Evolutionary conservation across 1,139 yeast species (phyloP), one percentile per base, ranked within the genome.

Genomic region (Candida tetrigidarum): DNA sequence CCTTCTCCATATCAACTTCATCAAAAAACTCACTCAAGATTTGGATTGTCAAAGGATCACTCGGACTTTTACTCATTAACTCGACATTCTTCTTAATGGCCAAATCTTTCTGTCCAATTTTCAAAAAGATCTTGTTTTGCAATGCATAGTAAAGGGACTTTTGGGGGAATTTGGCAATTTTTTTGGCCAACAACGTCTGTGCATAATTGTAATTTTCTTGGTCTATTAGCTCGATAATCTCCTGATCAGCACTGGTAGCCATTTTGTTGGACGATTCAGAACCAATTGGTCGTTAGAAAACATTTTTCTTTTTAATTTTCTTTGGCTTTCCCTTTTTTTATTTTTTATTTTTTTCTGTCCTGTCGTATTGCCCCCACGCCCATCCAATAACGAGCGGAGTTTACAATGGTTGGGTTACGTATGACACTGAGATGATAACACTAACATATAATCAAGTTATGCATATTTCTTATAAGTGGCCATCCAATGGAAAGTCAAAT

Each of bases 201-300:
- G 95, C 93, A 47, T 69, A 69, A 37, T 71, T 66, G 58, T 64
- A 83, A 5, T 81, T 73, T 3, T 86, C 85, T 26, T 71, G 68
- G 26, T 79, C 80, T 35, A 86, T 74, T 11, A 84, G 80, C 14
- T 62, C 63, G 33, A 70, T 50, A 39, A 74, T 63, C 41, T 64
- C 50, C 16, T 46, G 36, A 37, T 52, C 57, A 7, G 51, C 35
- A 14, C 49, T 49, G 25, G 53, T 33, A 29, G 44, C 37, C 54
- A 50, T 50, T 15, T 27, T 25, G 6, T 10, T 22, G 25, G 25
- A n/a, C n/a, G n/a, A n/a, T n/a, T n/a, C n/a, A n/a, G n/a, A n/a
- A n/a, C n/a, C n/a, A n/a, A n/a, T n/a, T n/a, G n/a, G n/a, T n/a
- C n/a, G n/a, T n/a, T n/a, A n/a, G 20, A 18, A 14, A 30, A 37